Evolutionary conservation across 306 rosid species (phyloP).

Genomic region (Gastrolobium villosum): DNA sequence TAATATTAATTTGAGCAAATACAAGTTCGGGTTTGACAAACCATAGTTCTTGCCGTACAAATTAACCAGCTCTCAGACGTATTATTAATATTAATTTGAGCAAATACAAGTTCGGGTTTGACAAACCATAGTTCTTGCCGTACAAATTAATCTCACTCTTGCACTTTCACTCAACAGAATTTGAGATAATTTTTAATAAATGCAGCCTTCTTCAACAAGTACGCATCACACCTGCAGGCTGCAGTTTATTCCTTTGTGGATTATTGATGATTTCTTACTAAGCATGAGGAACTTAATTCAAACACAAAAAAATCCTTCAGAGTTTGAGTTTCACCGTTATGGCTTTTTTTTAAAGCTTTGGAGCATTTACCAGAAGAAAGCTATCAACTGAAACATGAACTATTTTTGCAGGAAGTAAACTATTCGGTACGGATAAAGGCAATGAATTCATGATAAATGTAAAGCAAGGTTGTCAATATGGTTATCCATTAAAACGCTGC

Average conservation of each 20-base stretch:
- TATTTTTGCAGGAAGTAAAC: background rate
- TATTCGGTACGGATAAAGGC: background rate
- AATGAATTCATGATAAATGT: background rate
- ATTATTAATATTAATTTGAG: too few species aligned
- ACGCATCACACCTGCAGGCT: background rate
- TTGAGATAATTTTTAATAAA: too few species aligned
- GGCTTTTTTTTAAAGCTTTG: background rate
- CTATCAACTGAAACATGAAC: background rate
- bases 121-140: too few species aligned
- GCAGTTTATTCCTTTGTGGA: background rate
- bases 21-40: too few species aligned
- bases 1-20: too few species aligned
- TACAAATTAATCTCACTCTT: too few species aligned
- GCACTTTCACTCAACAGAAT: too few species aligned
- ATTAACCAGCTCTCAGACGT: too few species aligned
- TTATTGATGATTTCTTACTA: background rate
- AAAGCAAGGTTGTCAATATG: too few species aligned
- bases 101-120: too few species aligned
- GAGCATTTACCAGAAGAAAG: background rate
- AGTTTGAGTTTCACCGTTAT: background rate
- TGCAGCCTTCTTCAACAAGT: background rate
- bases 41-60: too few species aligned
- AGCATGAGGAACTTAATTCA: background rate
- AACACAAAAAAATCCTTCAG: background rate
- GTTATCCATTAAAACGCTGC: too few species aligned